A percentile compares a stretch with the other conserved stretches of the same genome.
These are phyloP conservation scores for Claviceps digitariae DNA, from an alignment of 2,329 filamentous ascomycete species.

Conservation along the genomic window DNA sequence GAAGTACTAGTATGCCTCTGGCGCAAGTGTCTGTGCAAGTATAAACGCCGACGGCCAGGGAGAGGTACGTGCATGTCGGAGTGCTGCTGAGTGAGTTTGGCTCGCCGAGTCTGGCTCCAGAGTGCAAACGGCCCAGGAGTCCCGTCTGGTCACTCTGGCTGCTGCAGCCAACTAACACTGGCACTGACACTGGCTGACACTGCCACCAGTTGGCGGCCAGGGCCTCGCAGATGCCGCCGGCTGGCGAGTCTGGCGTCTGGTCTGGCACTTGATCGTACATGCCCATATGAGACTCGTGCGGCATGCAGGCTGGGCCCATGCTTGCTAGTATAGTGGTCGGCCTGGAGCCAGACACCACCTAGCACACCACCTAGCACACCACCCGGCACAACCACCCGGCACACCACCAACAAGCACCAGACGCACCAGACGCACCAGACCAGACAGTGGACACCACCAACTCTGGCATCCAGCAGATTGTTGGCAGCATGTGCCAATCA, in stretches of 20 bases:
- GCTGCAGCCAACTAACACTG: neutral
- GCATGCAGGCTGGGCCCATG: neutral
- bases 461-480: neutral
- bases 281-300: neutral
- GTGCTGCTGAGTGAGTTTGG: neutral
- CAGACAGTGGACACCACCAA: neutral
- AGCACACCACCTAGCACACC: neutral
- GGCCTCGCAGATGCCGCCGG: neutral
- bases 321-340: neutral
- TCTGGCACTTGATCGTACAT: neutral
- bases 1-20: neutral
- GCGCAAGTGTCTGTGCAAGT: neutral
- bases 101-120: neutral
- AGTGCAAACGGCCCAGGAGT: too few species aligned
- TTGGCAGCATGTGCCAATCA: neutral
- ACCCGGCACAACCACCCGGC: neutral
- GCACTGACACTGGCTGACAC: neutral
- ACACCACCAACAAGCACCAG: too few species aligned
- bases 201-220: too few species aligned
- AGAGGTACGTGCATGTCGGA: neutral
- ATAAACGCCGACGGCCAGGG: neutral
- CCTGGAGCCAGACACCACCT: neutral
- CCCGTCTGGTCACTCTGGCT: neutral
- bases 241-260: neutral
- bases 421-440: too few species aligned